Evolutionary conservation across 164 flowering plant species (phyloP), one percentile per base, ranked within the genome.

Genomic region (Vitis labrusca): DNA sequence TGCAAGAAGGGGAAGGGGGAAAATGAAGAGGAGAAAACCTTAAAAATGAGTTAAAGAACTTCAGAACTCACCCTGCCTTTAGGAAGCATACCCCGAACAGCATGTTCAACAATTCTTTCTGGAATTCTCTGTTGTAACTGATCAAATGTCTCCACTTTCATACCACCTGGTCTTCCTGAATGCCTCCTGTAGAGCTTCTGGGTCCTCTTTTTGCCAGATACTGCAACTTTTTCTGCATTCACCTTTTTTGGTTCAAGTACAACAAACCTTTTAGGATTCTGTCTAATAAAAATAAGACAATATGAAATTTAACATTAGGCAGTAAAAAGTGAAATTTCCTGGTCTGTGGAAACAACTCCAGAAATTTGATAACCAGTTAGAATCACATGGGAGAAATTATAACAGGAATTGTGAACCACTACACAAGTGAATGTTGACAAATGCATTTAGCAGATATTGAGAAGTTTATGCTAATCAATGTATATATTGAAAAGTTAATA

Each of bases 11-110:
- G 11, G 8, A 50, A 50, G 53, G 9, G 55, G 10, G 11, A 17
- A 23, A 59, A 15, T 11, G 62, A 14, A 19, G 19, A 59, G 29
- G 5, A 50, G 4, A 49, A 49, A 12, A 8, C 9, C 5, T 16
- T 27, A 16, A 16, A 53, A 61, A 37, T 57, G 30, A 14, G 3
- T 37, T 17, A 54, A 72, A 50, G 14, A 55, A 37, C 44, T 10
- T 54, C 37, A n/a, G 5, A 69, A 77, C 99, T 87, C 71, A 96
- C 99, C 82, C 97, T 76, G 13, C 97, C 97, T 74, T 93, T 93
- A 5, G 99, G 99, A 78, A 96, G 99, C 99, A 93, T 96, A 27
- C 99, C 99, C 59, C 97, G 95, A 15, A 96, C 99, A 56, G 98
- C 99, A 86, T 93, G 98, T 72, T 96, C 98, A 70, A 96, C 70